These are phyloP conservation scores for Amorphotheca resinae DNA, from an alignment of 495 filamentous ascomycete species.

Conservation along the genomic window DNA sequence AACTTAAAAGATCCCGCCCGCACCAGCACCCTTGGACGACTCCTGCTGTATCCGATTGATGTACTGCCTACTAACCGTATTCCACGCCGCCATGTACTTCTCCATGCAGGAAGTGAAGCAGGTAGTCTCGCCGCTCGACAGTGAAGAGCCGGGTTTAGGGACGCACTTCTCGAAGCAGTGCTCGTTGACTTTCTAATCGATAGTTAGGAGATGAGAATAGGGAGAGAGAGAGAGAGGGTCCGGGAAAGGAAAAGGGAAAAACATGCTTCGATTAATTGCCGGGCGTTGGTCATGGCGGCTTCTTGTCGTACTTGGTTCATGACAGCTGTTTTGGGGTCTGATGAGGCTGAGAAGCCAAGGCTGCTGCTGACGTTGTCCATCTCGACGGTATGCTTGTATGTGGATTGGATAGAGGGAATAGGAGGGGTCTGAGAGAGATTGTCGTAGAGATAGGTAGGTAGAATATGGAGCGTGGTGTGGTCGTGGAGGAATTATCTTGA, in stretches of 20 bases:
- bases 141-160: conserved; percentile 64
- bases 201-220: not conserved
- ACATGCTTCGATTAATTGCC: conserved; percentile 59
- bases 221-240: not conserved
- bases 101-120: conserved; percentile 89
- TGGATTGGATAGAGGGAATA: not conserved
- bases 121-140: conserved; percentile 58
- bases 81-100: conserved; percentile 95
- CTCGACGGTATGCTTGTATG: not conserved
- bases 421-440: not conserved
- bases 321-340: conserved; percentile 53
- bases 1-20: conserved; percentile 18
- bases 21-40: conserved; percentile 9
- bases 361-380: conserved; percentile 22
- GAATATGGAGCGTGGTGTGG: not conserved
- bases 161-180: conserved; percentile 94
- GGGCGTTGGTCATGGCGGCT: conserved; percentile 62
- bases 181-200: conserved; percentile 77
- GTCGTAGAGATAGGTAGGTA: not conserved
- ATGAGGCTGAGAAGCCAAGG: conserved; percentile 21
- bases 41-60: conserved; percentile 53
- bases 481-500: conserved; percentile 7
- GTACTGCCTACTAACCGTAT: conserved; percentile 65
- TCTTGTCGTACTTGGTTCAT: conserved; percentile 66
- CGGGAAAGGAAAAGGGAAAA: conserved; percentile 1